Conservation (phyloP, 129 eudicot species). For the Artemisia argyi region DNA sequence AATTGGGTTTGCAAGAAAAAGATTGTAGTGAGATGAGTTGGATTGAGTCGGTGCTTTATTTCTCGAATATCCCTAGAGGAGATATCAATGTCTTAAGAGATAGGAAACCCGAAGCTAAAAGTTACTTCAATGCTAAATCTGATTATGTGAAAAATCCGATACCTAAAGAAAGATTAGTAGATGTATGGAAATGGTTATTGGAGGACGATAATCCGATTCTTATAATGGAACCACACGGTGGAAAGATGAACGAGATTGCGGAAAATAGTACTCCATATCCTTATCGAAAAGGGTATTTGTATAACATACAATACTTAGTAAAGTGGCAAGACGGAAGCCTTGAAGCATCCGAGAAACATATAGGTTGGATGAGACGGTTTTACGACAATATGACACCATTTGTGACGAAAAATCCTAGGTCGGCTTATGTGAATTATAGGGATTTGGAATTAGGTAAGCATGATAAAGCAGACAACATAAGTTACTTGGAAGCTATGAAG, state of each 20-base stretch:
- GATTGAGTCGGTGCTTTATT: slow-evolving; percentile 3
- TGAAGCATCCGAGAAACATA: background rate
- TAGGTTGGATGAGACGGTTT: background rate
- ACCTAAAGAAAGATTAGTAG: background rate
- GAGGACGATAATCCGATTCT: background rate
- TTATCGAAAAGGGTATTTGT: slow-evolving; percentile 4
- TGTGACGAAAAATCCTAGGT: background rate
- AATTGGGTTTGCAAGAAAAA: background rate
- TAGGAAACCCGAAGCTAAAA: background rate
- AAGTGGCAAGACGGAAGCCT: background rate
- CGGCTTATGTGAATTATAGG: slow-evolving; percentile 7
- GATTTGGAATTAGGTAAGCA: slow-evolving; percentile 2
- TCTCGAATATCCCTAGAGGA: background rate
- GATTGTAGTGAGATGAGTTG: slow-evolving; percentile 13
- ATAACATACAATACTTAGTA: background rate
- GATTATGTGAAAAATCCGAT: background rate
- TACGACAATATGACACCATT: slow-evolving; percentile 8
- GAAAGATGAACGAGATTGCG: slow-evolving; percentile 9
- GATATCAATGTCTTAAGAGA: background rate
- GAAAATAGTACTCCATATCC: background rate
- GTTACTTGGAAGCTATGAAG: background rate
- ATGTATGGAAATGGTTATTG: slow-evolving; percentile 2
- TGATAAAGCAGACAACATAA: background rate
- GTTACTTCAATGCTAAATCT: slow-evolving; percentile 1
- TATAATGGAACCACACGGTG: slow-evolving; percentile 12